Conservation (phyloP, 257 asterid genomes). For the Solanum habrochaites region DNA sequence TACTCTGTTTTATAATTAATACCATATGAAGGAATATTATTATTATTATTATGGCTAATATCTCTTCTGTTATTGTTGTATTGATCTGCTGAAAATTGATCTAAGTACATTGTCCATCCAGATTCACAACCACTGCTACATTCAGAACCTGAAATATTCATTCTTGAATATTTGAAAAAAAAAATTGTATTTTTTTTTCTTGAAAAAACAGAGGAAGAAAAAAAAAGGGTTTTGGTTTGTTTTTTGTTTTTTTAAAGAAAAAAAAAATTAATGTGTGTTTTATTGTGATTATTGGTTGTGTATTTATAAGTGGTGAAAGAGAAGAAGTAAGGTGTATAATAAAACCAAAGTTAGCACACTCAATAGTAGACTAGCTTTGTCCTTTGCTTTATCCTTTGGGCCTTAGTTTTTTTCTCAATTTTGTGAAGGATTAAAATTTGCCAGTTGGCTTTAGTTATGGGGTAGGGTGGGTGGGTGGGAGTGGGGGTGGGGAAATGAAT, state of each 20-base stretch:
- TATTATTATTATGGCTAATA: background rate
- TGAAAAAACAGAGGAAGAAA: background rate
- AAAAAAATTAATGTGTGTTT: background rate
- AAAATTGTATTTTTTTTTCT: background rate
- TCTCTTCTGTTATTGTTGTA: constrained; percentile 10
- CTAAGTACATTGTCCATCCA: constrained; percentile 87
- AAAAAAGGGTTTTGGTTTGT: background rate
- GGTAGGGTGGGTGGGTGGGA: background rate
- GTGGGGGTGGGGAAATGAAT: background rate
- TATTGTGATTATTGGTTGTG: constrained; percentile 2
- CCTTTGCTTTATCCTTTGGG: constrained; percentile 40
- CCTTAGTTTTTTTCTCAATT: constrained; percentile 24
- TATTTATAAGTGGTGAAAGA: constrained; percentile 27
- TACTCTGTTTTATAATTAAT: background rate
- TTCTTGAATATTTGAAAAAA: background rate
- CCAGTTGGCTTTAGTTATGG: constrained; percentile 46
- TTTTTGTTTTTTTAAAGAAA: background rate
- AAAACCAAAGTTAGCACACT: constrained; percentile 35
- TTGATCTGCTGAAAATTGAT: constrained; percentile 38
- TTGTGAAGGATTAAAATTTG: constrained; percentile 55
- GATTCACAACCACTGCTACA: constrained; percentile 82
- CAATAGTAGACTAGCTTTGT: constrained; percentile 50
- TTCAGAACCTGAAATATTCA: constrained; percentile 62
- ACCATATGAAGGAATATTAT: background rate
- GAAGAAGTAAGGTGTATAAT: background rate